phyloP scores from a whole-genome alignment of 768 basidiomycete genomes.

The Boletus subcaerulescens region DNA sequence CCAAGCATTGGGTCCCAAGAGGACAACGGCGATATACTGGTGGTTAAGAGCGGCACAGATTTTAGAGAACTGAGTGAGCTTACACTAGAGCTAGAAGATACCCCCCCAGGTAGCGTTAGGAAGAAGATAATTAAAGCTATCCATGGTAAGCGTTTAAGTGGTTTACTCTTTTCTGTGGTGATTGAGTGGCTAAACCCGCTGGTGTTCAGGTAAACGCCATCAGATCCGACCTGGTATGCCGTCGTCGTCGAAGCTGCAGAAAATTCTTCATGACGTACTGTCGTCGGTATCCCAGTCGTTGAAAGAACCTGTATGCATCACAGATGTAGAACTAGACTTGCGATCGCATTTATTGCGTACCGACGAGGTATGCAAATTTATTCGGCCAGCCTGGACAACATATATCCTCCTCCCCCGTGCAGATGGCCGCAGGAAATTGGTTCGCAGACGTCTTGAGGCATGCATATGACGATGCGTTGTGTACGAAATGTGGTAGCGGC shows the following conservation, averaged over 20 bases:
- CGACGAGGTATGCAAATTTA: constrained; percentile 48
- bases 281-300: constrained; percentile 67
- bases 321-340: constrained; percentile 64
- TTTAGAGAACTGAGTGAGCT: constrained; percentile 85
- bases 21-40: constrained; percentile 68
- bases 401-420: background rate
- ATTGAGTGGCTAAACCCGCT: background rate
- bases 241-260: constrained; percentile 51
- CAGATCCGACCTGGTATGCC: constrained; percentile 55
- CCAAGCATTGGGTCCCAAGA: constrained; percentile 63
- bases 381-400: background rate
- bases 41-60: constrained; percentile 87
- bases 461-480: constrained; percentile 72
- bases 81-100: constrained; percentile 55
- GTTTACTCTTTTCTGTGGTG: background rate
- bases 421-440: constrained; percentile 79
- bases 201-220: constrained; percentile 60
- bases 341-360: constrained; percentile 74
- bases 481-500: constrained; percentile 54
- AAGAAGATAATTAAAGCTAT: constrained; percentile 60
- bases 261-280: constrained; percentile 60
- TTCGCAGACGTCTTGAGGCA: constrained; percentile 82
- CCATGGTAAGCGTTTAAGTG: constrained; percentile 43
- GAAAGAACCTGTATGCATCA: constrained; percentile 73
- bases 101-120: constrained; percentile 62